Evolutionary conservation across 169 alveolate genomes (phyloP).

Genomic region (Toxoplasma gondii): DNA sequence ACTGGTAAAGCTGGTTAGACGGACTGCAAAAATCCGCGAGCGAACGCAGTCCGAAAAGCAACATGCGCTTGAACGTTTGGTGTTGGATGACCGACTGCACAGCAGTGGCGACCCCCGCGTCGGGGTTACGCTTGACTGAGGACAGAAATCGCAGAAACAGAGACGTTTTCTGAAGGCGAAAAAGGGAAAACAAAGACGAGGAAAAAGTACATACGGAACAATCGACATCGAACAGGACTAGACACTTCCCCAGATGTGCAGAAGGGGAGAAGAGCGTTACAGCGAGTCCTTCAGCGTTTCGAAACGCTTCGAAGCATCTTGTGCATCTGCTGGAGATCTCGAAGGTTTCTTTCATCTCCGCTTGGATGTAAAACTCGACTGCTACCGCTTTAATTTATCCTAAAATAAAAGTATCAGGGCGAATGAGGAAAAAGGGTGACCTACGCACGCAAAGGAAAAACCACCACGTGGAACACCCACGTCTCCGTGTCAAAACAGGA

Average conservation of each 20-base stretch:
- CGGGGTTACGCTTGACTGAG: constrained; percentile 86
- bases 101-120: constrained; percentile 93
- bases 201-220: background rate
- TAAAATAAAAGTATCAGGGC: too few species aligned
- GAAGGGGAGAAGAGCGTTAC: background rate
- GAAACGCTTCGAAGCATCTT: too few species aligned
- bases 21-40: constrained; percentile 91
- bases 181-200: background rate
- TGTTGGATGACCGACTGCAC: constrained; percentile 90
- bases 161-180: background rate
- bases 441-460: too few species aligned
- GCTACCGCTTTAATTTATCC: too few species aligned
- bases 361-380: too few species aligned
- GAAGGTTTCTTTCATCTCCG: too few species aligned
- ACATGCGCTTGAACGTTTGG: constrained; percentile 92
- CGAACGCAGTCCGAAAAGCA: constrained; percentile 90
- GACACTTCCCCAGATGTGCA: background rate
- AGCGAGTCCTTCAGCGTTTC: too few species aligned
- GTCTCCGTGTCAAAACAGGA: too few species aligned
- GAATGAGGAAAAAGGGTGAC: too few species aligned
- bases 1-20: constrained; percentile 83
- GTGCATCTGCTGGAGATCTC: too few species aligned
- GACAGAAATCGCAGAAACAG: constrained; percentile 48
- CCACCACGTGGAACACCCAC: too few species aligned
- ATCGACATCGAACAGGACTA: too few species aligned